Conservation (phyloP, 129 eudicot genomes). For the Heracleum sosnowskyi region DNA sequence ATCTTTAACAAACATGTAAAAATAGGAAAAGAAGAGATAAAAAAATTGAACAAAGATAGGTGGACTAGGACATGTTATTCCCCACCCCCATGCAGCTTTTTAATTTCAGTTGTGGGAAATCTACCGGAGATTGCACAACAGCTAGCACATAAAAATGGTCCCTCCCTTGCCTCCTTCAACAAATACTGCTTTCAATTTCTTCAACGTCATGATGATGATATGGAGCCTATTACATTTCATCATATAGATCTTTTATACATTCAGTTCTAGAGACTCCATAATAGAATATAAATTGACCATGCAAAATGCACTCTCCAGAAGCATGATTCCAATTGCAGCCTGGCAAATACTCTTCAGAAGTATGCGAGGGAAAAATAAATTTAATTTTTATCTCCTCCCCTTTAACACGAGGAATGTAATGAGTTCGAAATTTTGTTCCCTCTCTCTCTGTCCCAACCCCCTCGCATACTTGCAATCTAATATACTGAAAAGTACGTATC, state of each 20-base stretch:
- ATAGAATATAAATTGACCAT: neutral
- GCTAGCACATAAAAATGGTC: neutral
- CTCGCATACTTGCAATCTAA: no score
- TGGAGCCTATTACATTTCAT: neutral
- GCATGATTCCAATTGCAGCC: neutral
- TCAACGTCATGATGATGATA: conserved; percentile 9
- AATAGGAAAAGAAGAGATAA: neutral
- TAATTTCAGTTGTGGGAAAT: conserved; percentile 1
- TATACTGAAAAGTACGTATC: neutral
- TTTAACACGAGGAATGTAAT: no score
- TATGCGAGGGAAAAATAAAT: no score
- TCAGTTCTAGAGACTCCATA: neutral
- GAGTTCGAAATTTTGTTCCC: neutral
- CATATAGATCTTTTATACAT: neutral
- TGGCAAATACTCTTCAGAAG: neutral
- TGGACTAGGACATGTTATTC: conserved; percentile 3
- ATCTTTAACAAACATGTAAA: conserved; percentile 1
- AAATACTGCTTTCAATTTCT: neutral
- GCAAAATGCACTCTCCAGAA: neutral
- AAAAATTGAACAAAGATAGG: neutral
- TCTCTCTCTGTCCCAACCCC: no score
- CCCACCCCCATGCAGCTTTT: conserved; percentile 11
- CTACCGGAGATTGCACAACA: conserved; percentile 9
- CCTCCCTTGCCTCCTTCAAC: neutral
- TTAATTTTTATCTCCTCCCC: no score